phyloP scores from a whole-genome alignment of 2,329 filamentous ascomycete genomes.

The Pseudogymnoascus sp. region DNA sequence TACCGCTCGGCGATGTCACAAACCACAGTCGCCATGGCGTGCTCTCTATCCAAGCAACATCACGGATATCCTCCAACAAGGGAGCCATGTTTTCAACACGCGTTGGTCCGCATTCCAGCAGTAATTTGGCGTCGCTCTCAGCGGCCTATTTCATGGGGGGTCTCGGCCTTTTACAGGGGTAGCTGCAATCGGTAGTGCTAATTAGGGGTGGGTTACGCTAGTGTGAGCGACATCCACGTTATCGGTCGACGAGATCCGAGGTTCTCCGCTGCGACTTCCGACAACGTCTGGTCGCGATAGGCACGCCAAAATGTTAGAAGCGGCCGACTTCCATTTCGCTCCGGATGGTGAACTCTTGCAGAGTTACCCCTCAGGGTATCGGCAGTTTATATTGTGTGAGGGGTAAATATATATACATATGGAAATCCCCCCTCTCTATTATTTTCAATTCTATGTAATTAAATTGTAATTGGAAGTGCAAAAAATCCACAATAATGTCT shows the following conservation, averaged over 20 bases:
- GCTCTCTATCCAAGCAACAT: background rate
- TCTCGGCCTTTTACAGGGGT: background rate
- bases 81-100: background rate
- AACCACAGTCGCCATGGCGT: background rate
- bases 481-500: background rate
- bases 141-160: background rate
- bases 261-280: background rate
- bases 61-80: background rate
- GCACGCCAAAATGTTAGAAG: background rate
- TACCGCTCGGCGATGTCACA: background rate
- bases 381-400: background rate
- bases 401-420: background rate
- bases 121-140: background rate
- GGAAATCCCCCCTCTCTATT: background rate
- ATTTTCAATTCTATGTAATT: background rate
- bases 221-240: constrained; percentile 1
- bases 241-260: background rate
- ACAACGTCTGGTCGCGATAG: background rate
- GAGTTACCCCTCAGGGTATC: constrained; percentile 5
- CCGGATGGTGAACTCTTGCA: background rate
- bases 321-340: background rate
- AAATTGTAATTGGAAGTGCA: background rate
- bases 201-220: background rate
- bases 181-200: background rate
- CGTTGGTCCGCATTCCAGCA: background rate